These are phyloP conservation scores for Neolentinus lepideus DNA, from an alignment of 1,284 basidiomycete species.

Conservation along the genomic window DNA sequence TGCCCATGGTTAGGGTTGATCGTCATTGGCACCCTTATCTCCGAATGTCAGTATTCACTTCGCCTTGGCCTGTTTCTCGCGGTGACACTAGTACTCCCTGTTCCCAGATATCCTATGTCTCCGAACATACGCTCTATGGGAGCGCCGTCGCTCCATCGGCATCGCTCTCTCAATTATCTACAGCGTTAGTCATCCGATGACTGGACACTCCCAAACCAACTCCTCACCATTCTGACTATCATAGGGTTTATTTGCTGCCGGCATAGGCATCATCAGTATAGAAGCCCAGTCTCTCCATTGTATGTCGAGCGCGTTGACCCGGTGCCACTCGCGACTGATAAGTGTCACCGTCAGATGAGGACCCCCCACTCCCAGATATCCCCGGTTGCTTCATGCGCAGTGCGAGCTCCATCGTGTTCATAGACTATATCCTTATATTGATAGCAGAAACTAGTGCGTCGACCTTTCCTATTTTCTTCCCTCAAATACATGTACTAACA, in stretches of 20 bases:
- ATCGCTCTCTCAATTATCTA: neutral
- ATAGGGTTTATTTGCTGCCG: constrained; percentile 19
- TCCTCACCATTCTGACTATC: neutral
- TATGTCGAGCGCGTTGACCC: too few relatives aligned
- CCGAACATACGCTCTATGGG: constrained; percentile 38
- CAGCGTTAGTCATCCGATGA: neutral
- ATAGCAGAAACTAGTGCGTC: constrained; percentile 32
- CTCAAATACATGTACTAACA: constrained; percentile 9
- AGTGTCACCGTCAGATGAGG: constrained; percentile 14
- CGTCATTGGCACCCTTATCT: constrained; percentile 27
- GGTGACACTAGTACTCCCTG: constrained; percentile 2
- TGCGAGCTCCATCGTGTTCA: constrained; percentile 28
- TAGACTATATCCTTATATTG: constrained; percentile 31
- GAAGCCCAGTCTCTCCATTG: constrained; percentile 28
- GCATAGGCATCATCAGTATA: constrained; percentile 23
- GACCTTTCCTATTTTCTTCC: neutral
- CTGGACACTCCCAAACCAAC: neutral
- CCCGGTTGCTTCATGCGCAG: constrained; percentile 23
- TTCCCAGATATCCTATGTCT: constrained; percentile 27
- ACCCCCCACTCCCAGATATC: constrained; percentile 4
- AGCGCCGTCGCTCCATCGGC: constrained; percentile 19
- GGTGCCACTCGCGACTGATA: too few relatives aligned
- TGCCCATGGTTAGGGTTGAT: constrained; percentile 24
- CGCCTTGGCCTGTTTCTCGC: too few relatives aligned
- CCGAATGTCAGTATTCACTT: constrained; percentile 23